These are phyloP conservation scores for Candida sp. DNA, from an alignment of 1,139 yeast genomes.

Conservation along the genomic window DNA sequence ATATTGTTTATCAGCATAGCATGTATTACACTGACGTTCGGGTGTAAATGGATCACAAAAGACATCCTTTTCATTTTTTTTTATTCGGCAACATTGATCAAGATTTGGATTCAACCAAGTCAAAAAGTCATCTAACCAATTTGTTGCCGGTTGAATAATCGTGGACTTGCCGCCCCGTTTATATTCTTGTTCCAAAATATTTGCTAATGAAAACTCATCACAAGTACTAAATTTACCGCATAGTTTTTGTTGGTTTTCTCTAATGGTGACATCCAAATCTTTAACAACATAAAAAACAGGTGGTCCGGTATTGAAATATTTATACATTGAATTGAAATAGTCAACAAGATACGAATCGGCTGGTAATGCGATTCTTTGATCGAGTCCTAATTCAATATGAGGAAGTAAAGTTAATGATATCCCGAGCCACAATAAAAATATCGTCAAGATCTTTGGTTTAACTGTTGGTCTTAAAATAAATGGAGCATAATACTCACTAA, in stretches of 20 bases:
- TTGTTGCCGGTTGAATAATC: constrained; percentile 77
- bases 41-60: constrained; percentile 72
- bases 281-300: constrained; percentile 84
- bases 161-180: constrained; percentile 62
- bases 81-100: constrained; percentile 80
- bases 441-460: constrained; percentile 46
- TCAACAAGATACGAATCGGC: constrained; percentile 73
- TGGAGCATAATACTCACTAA: constrained; percentile 42
- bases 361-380: constrained; percentile 88
- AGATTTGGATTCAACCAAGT: constrained; percentile 84
- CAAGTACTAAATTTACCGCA: constrained; percentile 92
- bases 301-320: constrained; percentile 81
- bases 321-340: constrained; percentile 75
- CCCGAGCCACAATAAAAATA: constrained; percentile 64
- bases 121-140: constrained; percentile 91
- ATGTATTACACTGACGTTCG: constrained; percentile 68
- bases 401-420: constrained; percentile 71
- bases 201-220: constrained; percentile 71
- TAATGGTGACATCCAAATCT: constrained; percentile 57
- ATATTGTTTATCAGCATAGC: constrained; percentile 65
- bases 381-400: constrained; percentile 69
- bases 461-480: constrained; percentile 46
- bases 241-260: constrained; percentile 62
- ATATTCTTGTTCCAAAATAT: constrained; percentile 84
- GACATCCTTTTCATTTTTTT: constrained; percentile 35